These are phyloP conservation scores for Fusarium poae DNA, from an alignment of 2,329 filamentous ascomycete species.

Conservation along the genomic window DNA sequence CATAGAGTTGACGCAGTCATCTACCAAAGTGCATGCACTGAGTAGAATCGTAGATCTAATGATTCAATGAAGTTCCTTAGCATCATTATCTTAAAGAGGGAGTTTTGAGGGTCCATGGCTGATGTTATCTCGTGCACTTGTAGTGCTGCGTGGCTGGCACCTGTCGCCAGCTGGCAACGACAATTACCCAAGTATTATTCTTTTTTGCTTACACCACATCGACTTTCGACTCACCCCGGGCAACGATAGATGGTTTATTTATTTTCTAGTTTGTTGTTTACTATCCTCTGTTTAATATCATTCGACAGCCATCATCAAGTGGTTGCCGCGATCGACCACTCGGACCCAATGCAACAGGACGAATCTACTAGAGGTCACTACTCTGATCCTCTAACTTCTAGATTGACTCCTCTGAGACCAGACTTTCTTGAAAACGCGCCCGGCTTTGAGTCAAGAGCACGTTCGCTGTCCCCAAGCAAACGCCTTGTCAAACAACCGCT, in stretches of 20 bases:
- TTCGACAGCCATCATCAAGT: conserved; percentile 4
- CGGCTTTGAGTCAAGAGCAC: conserved; percentile 46
- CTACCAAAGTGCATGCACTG: too few species aligned
- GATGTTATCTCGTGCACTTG: background rate
- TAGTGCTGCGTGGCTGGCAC: background rate
- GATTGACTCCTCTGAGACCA: conserved; percentile 52
- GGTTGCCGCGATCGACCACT: conserved; percentile 16
- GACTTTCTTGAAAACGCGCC: conserved; percentile 56
- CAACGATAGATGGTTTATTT: background rate
- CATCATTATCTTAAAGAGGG: background rate
- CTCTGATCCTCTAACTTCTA: conserved; percentile 46
- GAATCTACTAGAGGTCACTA: conserved; percentile 37
- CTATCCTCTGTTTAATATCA: background rate
- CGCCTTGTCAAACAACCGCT: conserved; percentile 55
- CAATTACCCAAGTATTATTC: background rate
- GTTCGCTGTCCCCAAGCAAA: conserved; percentile 55
- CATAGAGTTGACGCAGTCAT: background rate
- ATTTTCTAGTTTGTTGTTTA: background rate
- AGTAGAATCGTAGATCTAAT: too few species aligned
- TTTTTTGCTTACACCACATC: background rate
- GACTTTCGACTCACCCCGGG: background rate
- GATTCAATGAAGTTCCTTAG: background rate
- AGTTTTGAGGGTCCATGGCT: background rate
- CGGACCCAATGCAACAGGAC: conserved; percentile 38
- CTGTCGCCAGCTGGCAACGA: conserved; percentile 15